Conservation (phyloP, 2,329 filamentous ascomycete genomes). For the Phialophora chinensis region DNA sequence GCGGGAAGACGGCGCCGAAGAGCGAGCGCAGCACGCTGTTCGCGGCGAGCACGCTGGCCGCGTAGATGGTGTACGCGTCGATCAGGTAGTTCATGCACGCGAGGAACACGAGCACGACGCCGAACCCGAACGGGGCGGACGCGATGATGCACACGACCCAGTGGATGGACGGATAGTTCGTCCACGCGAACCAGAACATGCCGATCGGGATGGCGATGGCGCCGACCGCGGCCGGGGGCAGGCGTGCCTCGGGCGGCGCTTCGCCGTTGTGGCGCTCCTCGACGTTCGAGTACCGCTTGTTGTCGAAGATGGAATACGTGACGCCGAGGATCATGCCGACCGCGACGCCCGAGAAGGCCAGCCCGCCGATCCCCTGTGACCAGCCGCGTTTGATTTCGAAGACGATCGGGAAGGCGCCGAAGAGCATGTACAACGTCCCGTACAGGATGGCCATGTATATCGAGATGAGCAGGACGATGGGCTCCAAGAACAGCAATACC, state of each 20-base stretch:
- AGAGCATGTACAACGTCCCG: constrained; percentile 60
- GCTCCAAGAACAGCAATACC: constrained; percentile 56
- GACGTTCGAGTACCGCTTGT: constrained; percentile 50
- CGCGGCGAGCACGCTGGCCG: constrained; percentile 51
- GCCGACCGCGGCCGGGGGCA: constrained; percentile 58
- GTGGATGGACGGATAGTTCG: constrained; percentile 53
- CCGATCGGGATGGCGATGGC: constrained; percentile 54
- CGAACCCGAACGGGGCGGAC: constrained; percentile 50
- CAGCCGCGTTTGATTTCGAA: constrained; percentile 55
- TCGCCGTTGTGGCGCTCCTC: constrained; percentile 59
- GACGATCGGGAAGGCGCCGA: constrained; percentile 59
- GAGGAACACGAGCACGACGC: constrained; percentile 51
- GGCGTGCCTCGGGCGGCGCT: constrained; percentile 65
- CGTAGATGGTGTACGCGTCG: constrained; percentile 53
- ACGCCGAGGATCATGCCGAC: constrained; percentile 50
- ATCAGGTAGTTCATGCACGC: constrained; percentile 52
- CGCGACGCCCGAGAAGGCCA: constrained; percentile 58
- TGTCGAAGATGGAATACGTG: constrained; percentile 51
- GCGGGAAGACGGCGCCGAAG: constrained; percentile 55
- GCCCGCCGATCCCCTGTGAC: constrained; percentile 53
- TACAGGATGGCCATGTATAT: constrained; percentile 59
- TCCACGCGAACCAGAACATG: constrained; percentile 67
- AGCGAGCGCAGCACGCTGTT: constrained; percentile 55
- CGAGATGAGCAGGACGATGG: constrained; percentile 56
- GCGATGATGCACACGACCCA: constrained; percentile 49